A percentile compares a stretch with the other conserved stretches of the same genome.
phyloP scores from a whole-genome alignment of 2,329 filamentous ascomycete species.

The Scedosporium apiospermum region DNA sequence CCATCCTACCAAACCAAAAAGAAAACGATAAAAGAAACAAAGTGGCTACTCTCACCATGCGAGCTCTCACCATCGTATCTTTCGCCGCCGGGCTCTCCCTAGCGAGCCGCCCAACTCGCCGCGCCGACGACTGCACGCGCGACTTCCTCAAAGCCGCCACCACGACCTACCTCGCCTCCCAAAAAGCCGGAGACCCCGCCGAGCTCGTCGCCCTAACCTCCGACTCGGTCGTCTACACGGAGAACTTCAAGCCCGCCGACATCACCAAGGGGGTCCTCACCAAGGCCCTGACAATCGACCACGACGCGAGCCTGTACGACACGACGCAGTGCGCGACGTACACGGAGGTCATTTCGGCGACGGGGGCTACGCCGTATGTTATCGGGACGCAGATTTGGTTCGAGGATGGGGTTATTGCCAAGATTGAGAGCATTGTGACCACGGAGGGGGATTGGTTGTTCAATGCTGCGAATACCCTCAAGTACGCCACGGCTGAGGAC shows the following conservation, averaged over 20 bases:
- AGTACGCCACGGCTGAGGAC: constrained; percentile 23
- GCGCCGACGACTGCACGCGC: background rate
- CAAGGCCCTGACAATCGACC: constrained; percentile 21
- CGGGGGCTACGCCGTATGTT: constrained; percentile 21
- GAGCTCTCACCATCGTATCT: background rate
- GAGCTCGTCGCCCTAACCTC: constrained; percentile 7
- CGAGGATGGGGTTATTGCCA: constrained; percentile 10
- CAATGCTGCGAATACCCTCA: constrained; percentile 23
- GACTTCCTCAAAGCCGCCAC: constrained; percentile 5
- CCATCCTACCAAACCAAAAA: background rate
- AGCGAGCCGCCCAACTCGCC: background rate
- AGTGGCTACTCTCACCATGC: background rate
- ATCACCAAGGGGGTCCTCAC: constrained; percentile 20
- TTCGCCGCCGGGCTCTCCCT: background rate
- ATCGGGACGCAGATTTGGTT: constrained; percentile 25
- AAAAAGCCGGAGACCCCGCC: constrained; percentile 13
- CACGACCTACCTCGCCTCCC: constrained; percentile 14
- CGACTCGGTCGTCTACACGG: constrained; percentile 16
- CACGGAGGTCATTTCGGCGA: constrained; percentile 23
- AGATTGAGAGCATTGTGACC: constrained; percentile 21
- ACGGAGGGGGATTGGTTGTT: constrained; percentile 28
- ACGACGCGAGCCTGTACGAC: constrained; percentile 26
- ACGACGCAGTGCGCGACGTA: constrained; percentile 26
- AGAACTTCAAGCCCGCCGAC: constrained; percentile 22
- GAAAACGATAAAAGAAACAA: background rate